Conservation (phyloP, 371 early-diverging fungal genomes). For the Mortierella sp. region DNA sequence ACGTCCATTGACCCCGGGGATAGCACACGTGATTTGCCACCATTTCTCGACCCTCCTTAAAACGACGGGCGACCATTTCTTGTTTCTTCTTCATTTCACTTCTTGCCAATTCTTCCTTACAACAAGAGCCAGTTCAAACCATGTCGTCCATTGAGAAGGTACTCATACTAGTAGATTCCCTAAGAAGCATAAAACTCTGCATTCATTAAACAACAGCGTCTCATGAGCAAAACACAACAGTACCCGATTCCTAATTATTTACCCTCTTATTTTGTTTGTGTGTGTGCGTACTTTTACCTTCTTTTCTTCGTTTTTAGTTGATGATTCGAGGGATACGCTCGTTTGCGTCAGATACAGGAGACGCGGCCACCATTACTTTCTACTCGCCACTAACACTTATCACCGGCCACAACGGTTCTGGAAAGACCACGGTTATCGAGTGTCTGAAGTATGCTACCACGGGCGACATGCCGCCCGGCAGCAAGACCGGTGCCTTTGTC, state of each 20-base stretch:
- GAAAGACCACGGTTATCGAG: slow-evolving; percentile 99
- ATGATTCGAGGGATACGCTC: slow-evolving; percentile 96
- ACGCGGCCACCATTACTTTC: slow-evolving; percentile 88
- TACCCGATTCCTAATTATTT: background rate
- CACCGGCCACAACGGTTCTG: slow-evolving; percentile 98
- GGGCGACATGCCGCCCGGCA: slow-evolving; percentile 97
- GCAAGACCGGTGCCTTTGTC: slow-evolving; percentile 94
- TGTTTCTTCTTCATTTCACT: background rate
- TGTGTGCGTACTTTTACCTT: background rate
- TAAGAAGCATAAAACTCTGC: background rate
- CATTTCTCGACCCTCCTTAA: slow-evolving; percentile 18
- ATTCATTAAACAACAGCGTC: background rate
- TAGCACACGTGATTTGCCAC: slow-evolving; percentile 38
- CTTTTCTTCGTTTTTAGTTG: slow-evolving; percentile 22
- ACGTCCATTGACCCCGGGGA: background rate
- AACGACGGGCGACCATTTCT: background rate
- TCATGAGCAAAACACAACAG: background rate
- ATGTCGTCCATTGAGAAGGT: slow-evolving; percentile 89
- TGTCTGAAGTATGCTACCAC: slow-evolving; percentile 98
- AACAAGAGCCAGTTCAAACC: background rate
- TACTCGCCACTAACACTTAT: slow-evolving; percentile 98
- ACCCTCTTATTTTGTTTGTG: background rate
- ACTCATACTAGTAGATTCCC: background rate
- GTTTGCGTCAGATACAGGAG: slow-evolving; percentile 85
- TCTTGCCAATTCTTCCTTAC: background rate